Conservation (phyloP, 495 filamentous ascomycete species). For the Durotheca rogersii region DNA sequence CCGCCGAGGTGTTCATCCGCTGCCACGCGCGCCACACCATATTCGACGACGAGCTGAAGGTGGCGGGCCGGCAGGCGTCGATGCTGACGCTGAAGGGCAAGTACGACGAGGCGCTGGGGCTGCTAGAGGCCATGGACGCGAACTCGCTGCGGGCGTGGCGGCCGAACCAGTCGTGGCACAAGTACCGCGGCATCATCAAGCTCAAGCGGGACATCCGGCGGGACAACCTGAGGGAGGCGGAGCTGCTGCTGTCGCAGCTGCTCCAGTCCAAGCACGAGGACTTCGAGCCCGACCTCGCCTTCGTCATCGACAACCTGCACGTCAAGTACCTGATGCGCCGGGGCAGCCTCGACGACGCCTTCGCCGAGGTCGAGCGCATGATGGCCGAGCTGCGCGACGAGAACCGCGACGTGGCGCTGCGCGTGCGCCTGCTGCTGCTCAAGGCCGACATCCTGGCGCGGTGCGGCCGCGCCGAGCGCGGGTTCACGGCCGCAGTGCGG, state of each 20-base stretch:
- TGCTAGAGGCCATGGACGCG: conserved; percentile 62
- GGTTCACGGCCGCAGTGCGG: conserved; percentile 78
- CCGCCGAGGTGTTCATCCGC: conserved; percentile 73
- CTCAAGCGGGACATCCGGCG: conserved; percentile 69
- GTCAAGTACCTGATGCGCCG: conserved; percentile 70
- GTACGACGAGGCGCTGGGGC: conserved; percentile 67
- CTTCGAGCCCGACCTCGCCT: conserved; percentile 67
- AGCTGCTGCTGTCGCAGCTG: conserved; percentile 63
- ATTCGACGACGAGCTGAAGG: conserved; percentile 76
- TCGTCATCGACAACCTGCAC: conserved; percentile 66
- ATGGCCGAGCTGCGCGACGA: conserved; percentile 64
- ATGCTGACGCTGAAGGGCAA: conserved; percentile 57
- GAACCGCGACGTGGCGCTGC: conserved; percentile 71
- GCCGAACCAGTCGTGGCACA: conserved; percentile 75
- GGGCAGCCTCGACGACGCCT: conserved; percentile 61
- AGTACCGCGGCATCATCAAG: conserved; percentile 70
- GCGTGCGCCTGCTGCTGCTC: conserved; percentile 70
- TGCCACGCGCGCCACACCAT: conserved; percentile 66
- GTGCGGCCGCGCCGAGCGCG: conserved; percentile 72
- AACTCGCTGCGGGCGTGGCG: conserved; percentile 73
- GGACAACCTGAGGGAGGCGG: conserved; percentile 66
- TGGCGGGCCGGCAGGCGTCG: conserved; percentile 48
- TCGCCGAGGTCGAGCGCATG: conserved; percentile 66
- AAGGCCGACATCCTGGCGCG: conserved; percentile 75
- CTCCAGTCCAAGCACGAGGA: conserved; percentile 49